A percentile compares a stretch with the other conserved stretches of the same genome.
Conservation (phyloP, 2,329 filamentous ascomycete genomes). For the Bipolaris bicolor region DNA sequence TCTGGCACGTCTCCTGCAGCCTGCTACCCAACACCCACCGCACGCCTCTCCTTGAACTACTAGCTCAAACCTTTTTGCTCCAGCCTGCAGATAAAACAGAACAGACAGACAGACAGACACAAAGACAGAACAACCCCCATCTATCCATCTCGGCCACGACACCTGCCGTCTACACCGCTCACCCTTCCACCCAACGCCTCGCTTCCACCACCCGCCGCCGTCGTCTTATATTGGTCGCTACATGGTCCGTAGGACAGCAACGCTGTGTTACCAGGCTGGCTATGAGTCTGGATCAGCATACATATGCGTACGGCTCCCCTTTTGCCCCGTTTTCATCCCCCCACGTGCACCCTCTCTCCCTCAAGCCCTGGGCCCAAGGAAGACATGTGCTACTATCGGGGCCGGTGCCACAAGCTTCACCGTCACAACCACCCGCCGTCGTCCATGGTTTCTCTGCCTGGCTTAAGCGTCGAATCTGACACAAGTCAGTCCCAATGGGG, state of each 20-base stretch:
- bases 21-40: slow-evolving; percentile 35
- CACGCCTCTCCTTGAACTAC: slow-evolving; percentile 29
- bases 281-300: slow-evolving; percentile 52
- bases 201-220: slow-evolving; percentile 23
- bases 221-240: slow-evolving; percentile 32
- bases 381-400: slow-evolving; percentile 13
- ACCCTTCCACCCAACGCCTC: slow-evolving; percentile 9
- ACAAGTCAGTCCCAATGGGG: slow-evolving; percentile 25
- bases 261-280: slow-evolving; percentile 41
- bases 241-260: slow-evolving; percentile 39
- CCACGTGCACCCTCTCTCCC: slow-evolving; percentile 17
- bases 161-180: neutral
- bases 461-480: slow-evolving; percentile 21
- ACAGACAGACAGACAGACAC: slow-evolving; percentile 9
- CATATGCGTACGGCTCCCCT: slow-evolving; percentile 48
- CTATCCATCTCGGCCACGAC: slow-evolving; percentile 15
- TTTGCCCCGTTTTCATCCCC: slow-evolving; percentile 10
- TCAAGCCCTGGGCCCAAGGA: slow-evolving; percentile 9
- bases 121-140: slow-evolving; percentile 29
- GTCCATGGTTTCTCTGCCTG: slow-evolving; percentile 35
- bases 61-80: slow-evolving; percentile 31
- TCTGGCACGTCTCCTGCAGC: slow-evolving; percentile 31
- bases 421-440: slow-evolving; percentile 9
- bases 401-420: slow-evolving; percentile 23
- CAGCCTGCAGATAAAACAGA: slow-evolving; percentile 20